These are phyloP conservation scores for Epichloe amarillans DNA, from an alignment of 2,329 filamentous ascomycete genomes.

Conservation along the genomic window DNA sequence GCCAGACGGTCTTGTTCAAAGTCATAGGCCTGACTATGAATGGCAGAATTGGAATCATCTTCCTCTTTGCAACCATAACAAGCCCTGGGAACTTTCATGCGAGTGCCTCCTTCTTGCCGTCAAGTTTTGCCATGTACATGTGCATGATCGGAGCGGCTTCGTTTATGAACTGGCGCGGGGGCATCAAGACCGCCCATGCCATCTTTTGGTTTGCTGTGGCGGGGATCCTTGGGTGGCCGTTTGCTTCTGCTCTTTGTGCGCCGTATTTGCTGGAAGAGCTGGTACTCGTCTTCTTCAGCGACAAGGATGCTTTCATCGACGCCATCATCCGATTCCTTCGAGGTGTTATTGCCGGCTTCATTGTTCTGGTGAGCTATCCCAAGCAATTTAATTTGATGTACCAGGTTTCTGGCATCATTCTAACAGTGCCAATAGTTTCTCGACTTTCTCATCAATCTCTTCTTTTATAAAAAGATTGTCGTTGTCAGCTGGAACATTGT, in stretches of 20 bases:
- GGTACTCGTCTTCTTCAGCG: slow-evolving; percentile 40
- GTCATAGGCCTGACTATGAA: slow-evolving; percentile 66
- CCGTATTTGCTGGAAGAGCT: slow-evolving; percentile 74
- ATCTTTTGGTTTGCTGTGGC: slow-evolving; percentile 87
- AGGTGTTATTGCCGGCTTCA: slow-evolving; percentile 51
- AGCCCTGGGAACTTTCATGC: slow-evolving; percentile 93
- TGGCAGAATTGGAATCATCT: slow-evolving; percentile 72
- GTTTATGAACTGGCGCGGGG: slow-evolving; percentile 81
- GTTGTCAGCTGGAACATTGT: slow-evolving; percentile 87
- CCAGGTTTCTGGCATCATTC: too few relatives aligned
- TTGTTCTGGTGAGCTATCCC: slow-evolving; percentile 48
- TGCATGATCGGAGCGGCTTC: slow-evolving; percentile 73
- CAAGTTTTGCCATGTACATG: slow-evolving; percentile 94
- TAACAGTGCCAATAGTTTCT: slow-evolving; percentile 33
- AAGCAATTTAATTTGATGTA: not conserved
- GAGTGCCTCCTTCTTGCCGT: slow-evolving; percentile 74
- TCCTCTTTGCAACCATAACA: slow-evolving; percentile 60
- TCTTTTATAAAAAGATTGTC: slow-evolving; percentile 70
- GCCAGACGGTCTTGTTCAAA: slow-evolving; percentile 70
- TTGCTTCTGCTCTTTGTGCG: slow-evolving; percentile 66
- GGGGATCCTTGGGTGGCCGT: slow-evolving; percentile 85
- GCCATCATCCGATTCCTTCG: slow-evolving; percentile 48
- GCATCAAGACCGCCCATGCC: slow-evolving; percentile 65
- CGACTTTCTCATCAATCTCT: slow-evolving; percentile 61
- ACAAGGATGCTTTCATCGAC: slow-evolving; percentile 45